Percentiles rank a stretch among this genome's conserved stretches.
phyloP scores from a whole-genome alignment of 2,329 filamentous ascomycete genomes.

The Dothiorella sarmentorum region DNA sequence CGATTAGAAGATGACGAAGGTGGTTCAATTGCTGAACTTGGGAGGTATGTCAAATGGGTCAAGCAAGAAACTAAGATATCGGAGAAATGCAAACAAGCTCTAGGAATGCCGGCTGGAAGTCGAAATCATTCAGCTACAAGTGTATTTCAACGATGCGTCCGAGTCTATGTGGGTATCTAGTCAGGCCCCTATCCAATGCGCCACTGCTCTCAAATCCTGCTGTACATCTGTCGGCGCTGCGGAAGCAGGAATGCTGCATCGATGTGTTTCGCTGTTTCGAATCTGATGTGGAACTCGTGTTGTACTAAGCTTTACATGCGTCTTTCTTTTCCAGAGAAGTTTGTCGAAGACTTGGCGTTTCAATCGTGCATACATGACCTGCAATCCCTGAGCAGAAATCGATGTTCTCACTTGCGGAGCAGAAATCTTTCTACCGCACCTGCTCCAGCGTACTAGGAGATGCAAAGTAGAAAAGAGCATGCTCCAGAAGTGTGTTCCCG shows the following conservation, averaged over 20 bases:
- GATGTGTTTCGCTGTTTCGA: neutral
- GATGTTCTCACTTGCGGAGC: neutral
- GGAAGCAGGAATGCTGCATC: neutral
- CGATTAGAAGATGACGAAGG: neutral
- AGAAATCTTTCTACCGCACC: neutral
- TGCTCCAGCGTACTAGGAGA: too few species aligned
- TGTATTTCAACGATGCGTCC: neutral
- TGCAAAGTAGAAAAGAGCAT: neutral
- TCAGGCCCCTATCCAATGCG: neutral
- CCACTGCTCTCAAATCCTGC: neutral
- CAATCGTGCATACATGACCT: neutral
- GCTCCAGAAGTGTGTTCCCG: neutral
- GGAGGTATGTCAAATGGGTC: neutral
- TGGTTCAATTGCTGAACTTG: neutral
- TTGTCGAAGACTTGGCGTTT: neutral
- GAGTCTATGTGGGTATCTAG: slow-evolving; percentile 9
- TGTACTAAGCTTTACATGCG: neutral
- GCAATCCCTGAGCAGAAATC: neutral
- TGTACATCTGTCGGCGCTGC: neutral
- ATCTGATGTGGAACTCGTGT: neutral
- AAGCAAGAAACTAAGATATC: neutral
- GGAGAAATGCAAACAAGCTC: neutral
- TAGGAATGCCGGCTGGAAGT: neutral
- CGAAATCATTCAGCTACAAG: neutral
- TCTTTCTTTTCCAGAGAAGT: neutral